Percentiles rank a stretch among this genome's conserved stretches.
phyloP scores from a whole-genome alignment of 129 eudicot species.

The Lonicera japonica region DNA sequence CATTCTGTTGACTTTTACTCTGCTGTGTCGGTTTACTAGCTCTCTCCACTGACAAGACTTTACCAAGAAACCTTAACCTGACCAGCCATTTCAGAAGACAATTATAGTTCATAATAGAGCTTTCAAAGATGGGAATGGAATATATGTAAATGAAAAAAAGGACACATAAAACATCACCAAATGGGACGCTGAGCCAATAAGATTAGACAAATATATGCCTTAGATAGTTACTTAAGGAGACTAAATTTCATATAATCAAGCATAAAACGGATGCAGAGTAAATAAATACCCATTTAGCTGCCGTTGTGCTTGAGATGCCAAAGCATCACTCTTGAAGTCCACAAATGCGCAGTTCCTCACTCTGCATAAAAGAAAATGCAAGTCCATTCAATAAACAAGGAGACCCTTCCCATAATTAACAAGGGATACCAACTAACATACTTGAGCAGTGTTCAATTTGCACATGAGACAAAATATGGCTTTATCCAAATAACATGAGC shows the following conservation, averaged over 20 bases:
- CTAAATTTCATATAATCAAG: neutral
- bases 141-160: neutral
- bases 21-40: slow-evolving; percentile 40
- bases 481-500: no score
- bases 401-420: no score
- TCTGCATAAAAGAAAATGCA: slow-evolving; percentile 27
- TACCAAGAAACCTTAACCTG: slow-evolving; percentile 90
- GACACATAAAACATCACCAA: neutral
- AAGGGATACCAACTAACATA: no score
- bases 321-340: slow-evolving; percentile 58
- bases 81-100: slow-evolving; percentile 2
- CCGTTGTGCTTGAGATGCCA: slow-evolving; percentile 78
- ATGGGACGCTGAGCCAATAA: neutral
- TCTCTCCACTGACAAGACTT: slow-evolving; percentile 82
- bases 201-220: neutral
- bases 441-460: no score
- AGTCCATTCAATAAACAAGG: neutral
- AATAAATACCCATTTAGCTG: slow-evolving; percentile 71
- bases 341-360: slow-evolving; percentile 86
- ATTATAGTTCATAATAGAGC: neutral
- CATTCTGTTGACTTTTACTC: slow-evolving; percentile 25
- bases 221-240: neutral
- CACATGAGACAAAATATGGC: no score
- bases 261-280: neutral
- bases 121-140: neutral